Evolutionary conservation across 208 protist genomes (phyloP).

Genomic region (Entamoeba histolytica): DNA sequence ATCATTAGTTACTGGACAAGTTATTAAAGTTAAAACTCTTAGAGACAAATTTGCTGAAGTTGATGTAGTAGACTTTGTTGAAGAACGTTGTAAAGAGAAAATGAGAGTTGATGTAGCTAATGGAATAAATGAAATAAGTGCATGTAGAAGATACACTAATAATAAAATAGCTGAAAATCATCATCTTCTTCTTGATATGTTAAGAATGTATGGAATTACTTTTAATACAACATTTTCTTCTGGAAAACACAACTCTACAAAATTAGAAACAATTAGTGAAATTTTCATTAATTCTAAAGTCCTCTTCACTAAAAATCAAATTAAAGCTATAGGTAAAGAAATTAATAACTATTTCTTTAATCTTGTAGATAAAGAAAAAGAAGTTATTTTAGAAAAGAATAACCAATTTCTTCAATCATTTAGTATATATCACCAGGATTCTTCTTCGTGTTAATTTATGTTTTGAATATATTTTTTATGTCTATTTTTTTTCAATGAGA

Average conservation of each 20-base stretch:
- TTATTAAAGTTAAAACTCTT: neutral
- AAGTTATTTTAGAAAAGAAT: neutral
- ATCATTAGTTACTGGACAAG: neutral
- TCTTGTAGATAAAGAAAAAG: neutral
- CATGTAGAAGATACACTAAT: neutral
- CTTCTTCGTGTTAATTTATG: too few relatives aligned
- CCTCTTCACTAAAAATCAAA: too few relatives aligned
- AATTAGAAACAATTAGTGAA: too few relatives aligned
- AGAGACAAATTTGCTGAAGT: neutral
- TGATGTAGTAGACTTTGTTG: neutral
- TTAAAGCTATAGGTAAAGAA: neutral
- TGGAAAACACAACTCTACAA: too few relatives aligned
- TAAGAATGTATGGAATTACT: neutral
- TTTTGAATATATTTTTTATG: too few relatives aligned
- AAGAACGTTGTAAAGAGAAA: neutral
- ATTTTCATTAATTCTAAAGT: too few relatives aligned
- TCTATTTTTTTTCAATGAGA: too few relatives aligned
- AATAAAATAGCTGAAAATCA: neutral
- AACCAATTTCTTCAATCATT: too few relatives aligned
- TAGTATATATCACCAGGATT: too few relatives aligned
- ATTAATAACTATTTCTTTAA: neutral
- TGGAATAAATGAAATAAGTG: neutral
- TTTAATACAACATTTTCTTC: neutral
- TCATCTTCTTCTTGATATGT: neutral
- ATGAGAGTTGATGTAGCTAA: neutral